Evolutionary conservation across 257 asterid genomes (phyloP).

Genomic region (Plectranthus barbatus): DNA sequence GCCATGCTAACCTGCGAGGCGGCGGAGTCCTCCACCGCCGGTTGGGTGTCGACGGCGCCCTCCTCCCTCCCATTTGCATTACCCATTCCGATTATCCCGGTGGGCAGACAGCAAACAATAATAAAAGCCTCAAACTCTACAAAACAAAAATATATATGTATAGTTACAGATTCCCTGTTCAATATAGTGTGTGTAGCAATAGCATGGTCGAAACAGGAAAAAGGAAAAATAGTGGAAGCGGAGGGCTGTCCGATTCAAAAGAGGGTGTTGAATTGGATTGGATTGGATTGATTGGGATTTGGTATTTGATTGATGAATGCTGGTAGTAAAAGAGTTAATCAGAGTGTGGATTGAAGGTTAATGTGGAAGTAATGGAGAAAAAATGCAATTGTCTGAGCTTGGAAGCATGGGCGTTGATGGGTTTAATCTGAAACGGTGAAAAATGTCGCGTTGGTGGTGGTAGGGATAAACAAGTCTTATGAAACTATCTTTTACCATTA

Average conservation of each 20-base stretch:
- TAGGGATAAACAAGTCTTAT: too few species aligned
- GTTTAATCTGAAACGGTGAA: not conserved
- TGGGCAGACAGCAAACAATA: too few species aligned
- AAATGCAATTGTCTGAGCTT: conserved; percentile 14
- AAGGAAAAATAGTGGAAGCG: not conserved
- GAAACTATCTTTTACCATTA: too few species aligned
- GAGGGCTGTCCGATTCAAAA: not conserved
- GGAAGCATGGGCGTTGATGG: conserved; percentile 21
- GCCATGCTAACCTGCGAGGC: conserved; percentile 40
- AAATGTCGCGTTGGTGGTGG: not conserved
- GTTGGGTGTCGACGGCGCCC: conserved; percentile 41
- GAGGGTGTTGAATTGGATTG: too few species aligned
- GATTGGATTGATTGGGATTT: conserved; percentile 14
- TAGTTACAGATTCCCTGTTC: conserved; percentile 16
- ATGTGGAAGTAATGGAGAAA: not conserved
- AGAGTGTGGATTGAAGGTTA: not conserved
- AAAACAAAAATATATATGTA: too few species aligned
- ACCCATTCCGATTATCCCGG: too few species aligned
- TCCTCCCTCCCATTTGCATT: conserved; percentile 88
- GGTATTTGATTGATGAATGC: not conserved
- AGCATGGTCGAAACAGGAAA: conserved; percentile 12
- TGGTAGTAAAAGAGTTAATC: too few species aligned
- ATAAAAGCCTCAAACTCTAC: too few species aligned
- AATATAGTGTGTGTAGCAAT: not conserved
- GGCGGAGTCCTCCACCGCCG: conserved; percentile 32